phyloP scores from a whole-genome alignment of 768 basidiomycete genomes.

The Naganishia onofrii region DNA sequence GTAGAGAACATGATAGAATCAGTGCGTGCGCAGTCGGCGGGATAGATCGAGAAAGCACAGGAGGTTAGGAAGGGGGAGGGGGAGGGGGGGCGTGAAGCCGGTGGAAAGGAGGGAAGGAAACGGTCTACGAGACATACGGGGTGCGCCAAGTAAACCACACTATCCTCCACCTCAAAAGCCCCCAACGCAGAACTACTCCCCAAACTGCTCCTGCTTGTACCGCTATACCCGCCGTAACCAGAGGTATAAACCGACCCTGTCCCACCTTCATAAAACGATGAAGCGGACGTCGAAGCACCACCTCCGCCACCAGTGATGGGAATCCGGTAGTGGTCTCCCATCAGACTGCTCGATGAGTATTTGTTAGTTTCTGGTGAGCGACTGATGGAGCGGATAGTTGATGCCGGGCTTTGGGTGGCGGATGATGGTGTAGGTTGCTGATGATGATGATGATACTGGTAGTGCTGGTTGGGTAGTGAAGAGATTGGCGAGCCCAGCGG shows the following conservation, averaged over 20 bases:
- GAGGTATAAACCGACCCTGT: conserved; percentile 1
- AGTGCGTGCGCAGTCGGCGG: too few relatives aligned
- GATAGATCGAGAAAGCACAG: too few relatives aligned
- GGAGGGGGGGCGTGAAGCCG: too few relatives aligned
- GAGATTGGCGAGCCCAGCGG: background rate
- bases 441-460: too few relatives aligned
- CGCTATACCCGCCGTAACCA: background rate
- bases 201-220: background rate
- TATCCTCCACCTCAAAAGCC: conserved; percentile 19
- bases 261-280: background rate
- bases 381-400: background rate
- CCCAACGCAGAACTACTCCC: conserved; percentile 16
- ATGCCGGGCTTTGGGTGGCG: background rate
- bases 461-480: background rate
- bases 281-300: conserved; percentile 5
- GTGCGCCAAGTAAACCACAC: conserved; percentile 25
- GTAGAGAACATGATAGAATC: too few relatives aligned
- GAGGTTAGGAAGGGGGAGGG: too few relatives aligned
- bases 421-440: background rate
- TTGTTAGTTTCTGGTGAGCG: conserved; percentile 7
- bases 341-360: background rate
- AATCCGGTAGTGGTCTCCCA: too few relatives aligned
- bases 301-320: too few relatives aligned
- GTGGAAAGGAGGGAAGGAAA: too few relatives aligned
- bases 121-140: background rate